Conservation (phyloP, 208 protist species). For the Novymonas esmeraldas region DNA sequence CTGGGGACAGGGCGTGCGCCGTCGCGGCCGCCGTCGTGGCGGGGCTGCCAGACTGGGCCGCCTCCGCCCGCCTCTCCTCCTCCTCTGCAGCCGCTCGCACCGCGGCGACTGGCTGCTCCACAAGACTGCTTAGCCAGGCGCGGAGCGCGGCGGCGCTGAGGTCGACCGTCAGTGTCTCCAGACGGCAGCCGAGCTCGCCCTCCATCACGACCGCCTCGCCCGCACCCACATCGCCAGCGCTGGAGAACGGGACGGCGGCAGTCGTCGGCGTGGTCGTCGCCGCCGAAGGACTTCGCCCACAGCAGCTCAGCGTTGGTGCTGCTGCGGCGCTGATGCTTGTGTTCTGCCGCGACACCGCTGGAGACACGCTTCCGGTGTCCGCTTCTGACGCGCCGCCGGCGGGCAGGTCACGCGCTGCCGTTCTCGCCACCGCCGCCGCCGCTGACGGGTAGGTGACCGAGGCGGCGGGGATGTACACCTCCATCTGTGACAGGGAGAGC, state of each 20-base stretch:
- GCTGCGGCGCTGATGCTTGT: not conserved
- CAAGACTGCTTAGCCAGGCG: slow-evolving; percentile 30
- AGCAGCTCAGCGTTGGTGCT: not conserved
- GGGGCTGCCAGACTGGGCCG: not conserved
- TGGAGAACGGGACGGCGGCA: not conserved
- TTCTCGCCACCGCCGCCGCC: not conserved
- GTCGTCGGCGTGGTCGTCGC: too few relatives aligned
- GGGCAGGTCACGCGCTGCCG: slow-evolving; percentile 13
- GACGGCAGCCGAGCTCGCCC: slow-evolving; percentile 20
- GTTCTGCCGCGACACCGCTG: not conserved
- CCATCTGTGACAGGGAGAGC: slow-evolving; percentile 20
- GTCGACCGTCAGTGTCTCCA: slow-evolving; percentile 29
- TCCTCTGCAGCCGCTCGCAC: slow-evolving; percentile 22
- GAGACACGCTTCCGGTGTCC: not conserved
- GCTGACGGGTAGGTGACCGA: slow-evolving; percentile 18
- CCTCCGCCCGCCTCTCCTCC: slow-evolving; percentile 9
- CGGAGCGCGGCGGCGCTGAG: slow-evolving; percentile 28
- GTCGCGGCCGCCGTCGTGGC: not conserved
- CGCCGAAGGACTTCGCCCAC: too few relatives aligned
- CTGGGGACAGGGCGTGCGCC: not conserved
- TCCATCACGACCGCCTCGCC: slow-evolving; percentile 11
- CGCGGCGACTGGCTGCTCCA: slow-evolving; percentile 26
- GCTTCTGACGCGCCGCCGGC: not conserved
- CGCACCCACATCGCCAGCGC: not conserved
- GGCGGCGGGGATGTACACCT: slow-evolving; percentile 23